phyloP scores from a whole-genome alignment of 176 grass and related monocot species.

The Zea mays region Zm-B73-REFERENCE-NAM-5.0 NC_050105.1:820001-820500 shows the following conservation, averaged over 20 bases:
- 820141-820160: background rate
- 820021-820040: no score
- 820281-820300: background rate
- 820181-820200: background rate
- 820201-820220: background rate
- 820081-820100: no score
- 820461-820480: conserved; percentile 48
- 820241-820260: background rate
- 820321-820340: conserved; percentile 35
- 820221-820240: conserved; percentile 25
- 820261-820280: background rate
- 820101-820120: no score
- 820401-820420: conserved; percentile 57
- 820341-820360: background rate
- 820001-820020: no score
- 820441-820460: conserved; percentile 53
- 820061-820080: no score
- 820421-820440: conserved; percentile 72
- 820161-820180: background rate
- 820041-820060: no score
- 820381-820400: conserved; percentile 38
- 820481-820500: conserved; percentile 22
- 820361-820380: background rate
- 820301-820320: conserved; percentile 44
- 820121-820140: no score